Evolutionary conservation across 495 filamentous ascomycete species (phyloP).

Genomic region (Penicillium steckii): DNA sequence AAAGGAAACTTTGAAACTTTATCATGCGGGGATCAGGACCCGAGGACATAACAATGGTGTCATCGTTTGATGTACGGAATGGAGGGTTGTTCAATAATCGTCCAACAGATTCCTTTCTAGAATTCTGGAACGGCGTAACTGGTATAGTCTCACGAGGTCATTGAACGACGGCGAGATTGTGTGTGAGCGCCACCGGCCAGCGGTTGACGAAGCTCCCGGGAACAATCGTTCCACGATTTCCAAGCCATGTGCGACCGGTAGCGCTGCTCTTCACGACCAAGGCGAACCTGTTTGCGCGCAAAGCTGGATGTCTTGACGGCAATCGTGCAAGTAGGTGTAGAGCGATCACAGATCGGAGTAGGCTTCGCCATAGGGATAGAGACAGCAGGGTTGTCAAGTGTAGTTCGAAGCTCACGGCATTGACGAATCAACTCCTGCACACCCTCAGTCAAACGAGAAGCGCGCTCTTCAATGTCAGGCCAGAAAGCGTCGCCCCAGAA

Average conservation of each 20-base stretch:
- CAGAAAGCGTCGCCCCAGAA: constrained; percentile 59
- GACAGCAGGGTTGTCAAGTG: constrained; percentile 23
- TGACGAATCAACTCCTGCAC: constrained; percentile 55
- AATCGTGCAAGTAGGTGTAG: constrained; percentile 20
- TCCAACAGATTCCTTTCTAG: background rate
- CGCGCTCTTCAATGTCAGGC: constrained; percentile 53
- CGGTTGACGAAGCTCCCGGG: constrained; percentile 24
- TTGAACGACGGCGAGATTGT: constrained; percentile 25
- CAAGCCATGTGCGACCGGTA: constrained; percentile 25
- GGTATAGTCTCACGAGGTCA: constrained; percentile 23
- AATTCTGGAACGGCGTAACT: background rate
- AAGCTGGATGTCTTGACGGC: constrained; percentile 32
- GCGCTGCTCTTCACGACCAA: constrained; percentile 34
- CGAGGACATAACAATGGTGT: background rate
- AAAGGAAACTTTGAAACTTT: background rate
- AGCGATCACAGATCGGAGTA: constrained; percentile 14
- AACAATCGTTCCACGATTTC: constrained; percentile 26
- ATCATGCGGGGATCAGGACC: background rate
- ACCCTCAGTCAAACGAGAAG: constrained; percentile 47
- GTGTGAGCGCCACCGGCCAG: constrained; percentile 15
- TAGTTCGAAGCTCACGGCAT: constrained; percentile 47
- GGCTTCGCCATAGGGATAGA: constrained; percentile 24
- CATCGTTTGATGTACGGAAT: background rate
- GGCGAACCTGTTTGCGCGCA: constrained; percentile 30
- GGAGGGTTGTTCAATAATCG: background rate